Conservation (phyloP, 2,329 filamentous ascomycete genomes). For the Lasiodiplodia gonubiensis region DNA sequence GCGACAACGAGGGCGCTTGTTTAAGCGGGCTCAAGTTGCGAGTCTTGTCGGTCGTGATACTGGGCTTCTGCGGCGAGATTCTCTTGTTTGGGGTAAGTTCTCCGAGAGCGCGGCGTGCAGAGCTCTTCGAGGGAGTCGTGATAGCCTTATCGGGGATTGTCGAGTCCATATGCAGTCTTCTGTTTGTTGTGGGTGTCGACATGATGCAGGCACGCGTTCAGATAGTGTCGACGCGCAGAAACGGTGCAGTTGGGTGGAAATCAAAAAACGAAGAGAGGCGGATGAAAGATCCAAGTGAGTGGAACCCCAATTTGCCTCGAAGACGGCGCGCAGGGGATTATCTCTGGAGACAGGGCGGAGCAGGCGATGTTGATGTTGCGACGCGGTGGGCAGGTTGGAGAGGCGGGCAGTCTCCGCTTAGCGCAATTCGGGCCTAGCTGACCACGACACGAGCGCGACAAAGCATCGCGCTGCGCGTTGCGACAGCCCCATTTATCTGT, state of each 20-base stretch:
- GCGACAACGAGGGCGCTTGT: slow-evolving; percentile 38
- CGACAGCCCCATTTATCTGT: slow-evolving; percentile 19
- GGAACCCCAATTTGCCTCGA: too few species aligned
- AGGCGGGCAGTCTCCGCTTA: slow-evolving; percentile 15
- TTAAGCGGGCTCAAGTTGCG: slow-evolving; percentile 44
- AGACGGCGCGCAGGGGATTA: not conserved
- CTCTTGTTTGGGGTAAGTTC: slow-evolving; percentile 41
- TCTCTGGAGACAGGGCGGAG: not conserved
- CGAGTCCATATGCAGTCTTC: slow-evolving; percentile 12
- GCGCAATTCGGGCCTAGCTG: slow-evolving; percentile 9
- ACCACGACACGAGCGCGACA: slow-evolving; percentile 22
- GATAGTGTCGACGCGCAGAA: not conserved
- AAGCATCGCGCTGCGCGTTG: slow-evolving; percentile 15
- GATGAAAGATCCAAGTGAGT: not conserved
- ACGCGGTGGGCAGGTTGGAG: slow-evolving; percentile 10
- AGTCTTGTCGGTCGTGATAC: slow-evolving; percentile 42
- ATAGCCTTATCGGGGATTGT: slow-evolving; percentile 26
- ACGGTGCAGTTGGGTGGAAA: not conserved
- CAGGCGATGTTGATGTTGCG: slow-evolving; percentile 22
- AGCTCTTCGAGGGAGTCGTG: slow-evolving; percentile 39
- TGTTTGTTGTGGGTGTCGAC: slow-evolving; percentile 28
- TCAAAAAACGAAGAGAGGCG: too few species aligned
- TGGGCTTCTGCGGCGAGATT: slow-evolving; percentile 19
- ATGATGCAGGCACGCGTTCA: slow-evolving; percentile 29
- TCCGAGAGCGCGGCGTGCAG: slow-evolving; percentile 44